These are phyloP conservation scores for Acacia crassicarpa DNA, from an alignment of 306 rosid genomes.

Conservation along the genomic window DNA sequence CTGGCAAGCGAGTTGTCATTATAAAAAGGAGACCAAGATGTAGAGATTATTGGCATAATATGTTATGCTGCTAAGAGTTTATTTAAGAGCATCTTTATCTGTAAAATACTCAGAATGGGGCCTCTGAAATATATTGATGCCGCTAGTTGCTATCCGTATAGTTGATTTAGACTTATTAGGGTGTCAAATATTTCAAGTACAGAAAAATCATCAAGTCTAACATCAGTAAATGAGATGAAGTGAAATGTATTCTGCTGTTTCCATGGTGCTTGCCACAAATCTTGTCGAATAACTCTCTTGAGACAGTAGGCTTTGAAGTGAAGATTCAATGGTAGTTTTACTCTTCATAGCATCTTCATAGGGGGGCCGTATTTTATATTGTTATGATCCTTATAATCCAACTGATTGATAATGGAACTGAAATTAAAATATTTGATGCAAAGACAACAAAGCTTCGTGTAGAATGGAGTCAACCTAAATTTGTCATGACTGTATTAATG, in stretches of 20 bases:
- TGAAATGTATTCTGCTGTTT: background rate
- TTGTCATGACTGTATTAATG: background rate
- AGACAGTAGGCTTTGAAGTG: background rate
- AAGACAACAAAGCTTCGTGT: background rate
- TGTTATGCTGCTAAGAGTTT: slow-evolving; percentile 8
- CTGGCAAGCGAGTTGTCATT: background rate
- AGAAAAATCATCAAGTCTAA: background rate
- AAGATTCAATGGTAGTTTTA: background rate
- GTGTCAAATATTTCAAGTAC: background rate
- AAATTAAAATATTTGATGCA: slow-evolving; percentile 4
- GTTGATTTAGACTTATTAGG: background rate
- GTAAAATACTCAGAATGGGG: background rate
- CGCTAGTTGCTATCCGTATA: background rate
- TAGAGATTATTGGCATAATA: background rate
- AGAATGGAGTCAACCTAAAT: background rate
- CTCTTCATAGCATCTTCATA: background rate
- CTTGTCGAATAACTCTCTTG: background rate
- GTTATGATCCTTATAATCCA: background rate
- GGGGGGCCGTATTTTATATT: background rate
- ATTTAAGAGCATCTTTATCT: slow-evolving; percentile 20
- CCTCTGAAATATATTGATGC: background rate
- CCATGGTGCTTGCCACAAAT: slow-evolving; percentile 4
- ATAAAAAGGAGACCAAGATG: background rate
- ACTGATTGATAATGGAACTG: slow-evolving; percentile 6
- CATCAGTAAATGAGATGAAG: background rate